Evolutionary conservation across 2,329 filamentous ascomycete genomes (phyloP).

Genomic region (Ophiostoma ulmi): DNA sequence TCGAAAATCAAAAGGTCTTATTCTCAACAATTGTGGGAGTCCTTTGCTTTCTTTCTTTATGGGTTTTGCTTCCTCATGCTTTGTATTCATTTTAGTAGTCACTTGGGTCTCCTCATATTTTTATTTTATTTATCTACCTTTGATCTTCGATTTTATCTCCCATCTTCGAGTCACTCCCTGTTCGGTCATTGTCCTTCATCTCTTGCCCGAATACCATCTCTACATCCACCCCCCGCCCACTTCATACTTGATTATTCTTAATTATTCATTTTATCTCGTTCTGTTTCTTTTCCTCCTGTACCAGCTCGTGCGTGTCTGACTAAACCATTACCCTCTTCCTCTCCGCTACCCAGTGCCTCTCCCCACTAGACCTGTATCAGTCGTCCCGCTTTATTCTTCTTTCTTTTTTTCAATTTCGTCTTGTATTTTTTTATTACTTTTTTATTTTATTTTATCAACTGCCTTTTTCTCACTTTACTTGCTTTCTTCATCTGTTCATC

Average conservation of each 20-base stretch:
- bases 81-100: no score
- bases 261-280: not conserved
- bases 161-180: not conserved
- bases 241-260: not conserved
- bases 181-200: not conserved
- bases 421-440: not conserved
- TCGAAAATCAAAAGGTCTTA: not conserved
- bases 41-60: not conserved
- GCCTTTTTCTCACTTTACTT: not conserved
- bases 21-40: not conserved
- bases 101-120: no score
- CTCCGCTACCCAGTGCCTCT: not conserved
- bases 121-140: not conserved
- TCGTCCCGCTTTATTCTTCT: constrained; percentile 7
- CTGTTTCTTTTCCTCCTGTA: not conserved
- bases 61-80: not conserved
- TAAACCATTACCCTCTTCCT: not conserved
- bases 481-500: not conserved
- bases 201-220: not conserved
- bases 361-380: constrained; percentile 3
- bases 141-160: not conserved
- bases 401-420: constrained; percentile 2
- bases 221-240: not conserved
- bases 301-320: not conserved
- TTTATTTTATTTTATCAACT: not conserved